Percentiles rank a stretch among this genome's conserved stretches.
Conservation (phyloP, 805 yeast species). For the Cyberlindnera xylosilytica region DNA sequence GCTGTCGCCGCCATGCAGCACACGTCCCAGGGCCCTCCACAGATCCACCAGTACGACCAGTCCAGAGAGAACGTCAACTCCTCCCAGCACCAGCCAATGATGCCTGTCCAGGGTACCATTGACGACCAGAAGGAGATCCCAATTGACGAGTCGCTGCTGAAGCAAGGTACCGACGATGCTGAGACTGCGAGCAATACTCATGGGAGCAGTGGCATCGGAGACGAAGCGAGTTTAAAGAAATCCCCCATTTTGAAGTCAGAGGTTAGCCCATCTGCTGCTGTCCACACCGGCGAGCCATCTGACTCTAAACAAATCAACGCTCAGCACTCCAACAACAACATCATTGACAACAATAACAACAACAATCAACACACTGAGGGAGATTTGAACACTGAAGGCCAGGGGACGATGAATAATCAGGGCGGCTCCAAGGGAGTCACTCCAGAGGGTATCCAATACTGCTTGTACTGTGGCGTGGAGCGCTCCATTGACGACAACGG, state of each 20-base stretch:
- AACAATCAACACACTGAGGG: slow-evolving; percentile 6
- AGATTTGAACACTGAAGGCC: slow-evolving; percentile 1
- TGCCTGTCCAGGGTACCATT: slow-evolving; percentile 10
- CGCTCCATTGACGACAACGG: slow-evolving; percentile 27
- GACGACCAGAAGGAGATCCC: slow-evolving; percentile 21
- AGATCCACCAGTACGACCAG: slow-evolving; percentile 22
- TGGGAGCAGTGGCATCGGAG: slow-evolving; percentile 5
- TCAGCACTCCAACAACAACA: slow-evolving; percentile 9
- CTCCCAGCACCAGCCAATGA: slow-evolving; percentile 12
- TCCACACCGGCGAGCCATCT: slow-evolving; percentile 14
- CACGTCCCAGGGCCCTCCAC: slow-evolving; percentile 17
- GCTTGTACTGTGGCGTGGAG: slow-evolving; percentile 26
- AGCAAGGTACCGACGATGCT: slow-evolving; percentile 14
- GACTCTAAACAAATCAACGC: slow-evolving; percentile 16
- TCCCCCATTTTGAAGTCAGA: slow-evolving; percentile 22
- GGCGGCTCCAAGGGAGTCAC: not conserved
- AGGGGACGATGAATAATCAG: not conserved
- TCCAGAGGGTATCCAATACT: slow-evolving; percentile 9
- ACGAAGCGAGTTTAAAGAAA: slow-evolving; percentile 19
- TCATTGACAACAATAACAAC: slow-evolving; percentile 2
- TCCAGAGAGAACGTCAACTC: slow-evolving; percentile 7
- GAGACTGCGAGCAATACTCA: slow-evolving; percentile 4
- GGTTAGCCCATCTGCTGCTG: slow-evolving; percentile 16
- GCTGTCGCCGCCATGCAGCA: slow-evolving; percentile 10
- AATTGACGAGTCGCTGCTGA: slow-evolving; percentile 19